Evolutionary conservation across 805 yeast genomes (phyloP).

Genomic region (Myxozyma geophila): DNA sequence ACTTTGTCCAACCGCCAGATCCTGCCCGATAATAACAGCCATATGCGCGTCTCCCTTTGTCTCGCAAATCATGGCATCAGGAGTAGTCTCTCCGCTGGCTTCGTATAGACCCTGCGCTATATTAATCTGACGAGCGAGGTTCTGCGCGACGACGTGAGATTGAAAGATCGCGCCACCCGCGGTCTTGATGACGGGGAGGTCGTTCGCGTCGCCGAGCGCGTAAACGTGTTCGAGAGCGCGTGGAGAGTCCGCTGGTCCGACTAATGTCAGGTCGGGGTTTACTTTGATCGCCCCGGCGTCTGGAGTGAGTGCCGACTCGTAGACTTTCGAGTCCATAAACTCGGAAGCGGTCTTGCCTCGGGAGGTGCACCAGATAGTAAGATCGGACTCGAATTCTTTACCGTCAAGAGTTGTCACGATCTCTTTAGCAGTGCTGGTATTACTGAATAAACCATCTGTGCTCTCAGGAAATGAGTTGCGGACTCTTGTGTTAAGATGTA

Average conservation of each 20-base stretch:
- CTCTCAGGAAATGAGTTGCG: background rate
- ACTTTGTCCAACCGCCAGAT: conserved; percentile 10
- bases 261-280: conserved; percentile 14
- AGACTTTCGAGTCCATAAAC: conserved; percentile 9
- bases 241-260: conserved; percentile 6
- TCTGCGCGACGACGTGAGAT: conserved; percentile 5
- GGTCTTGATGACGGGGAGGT: conserved; percentile 25
- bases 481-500: conserved; percentile 19
- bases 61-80: conserved; percentile 2
- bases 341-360: conserved; percentile 18
- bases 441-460: background rate
- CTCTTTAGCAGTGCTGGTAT: background rate
- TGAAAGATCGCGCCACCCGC: conserved; percentile 27
- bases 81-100: background rate
- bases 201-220: conserved; percentile 28
- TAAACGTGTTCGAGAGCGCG: conserved; percentile 8
- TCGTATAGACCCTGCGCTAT: conserved; percentile 7
- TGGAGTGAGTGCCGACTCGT: background rate
- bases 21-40: conserved; percentile 23
- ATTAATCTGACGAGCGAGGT: conserved; percentile 13
- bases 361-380: conserved; percentile 17
- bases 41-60: conserved; percentile 22
- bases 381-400: conserved; percentile 10
- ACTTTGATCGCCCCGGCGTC: conserved; percentile 4
- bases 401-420: conserved; percentile 12